phyloP scores from a whole-genome alignment of 768 basidiomycete genomes.

The Tulasnella sp. region DNA sequence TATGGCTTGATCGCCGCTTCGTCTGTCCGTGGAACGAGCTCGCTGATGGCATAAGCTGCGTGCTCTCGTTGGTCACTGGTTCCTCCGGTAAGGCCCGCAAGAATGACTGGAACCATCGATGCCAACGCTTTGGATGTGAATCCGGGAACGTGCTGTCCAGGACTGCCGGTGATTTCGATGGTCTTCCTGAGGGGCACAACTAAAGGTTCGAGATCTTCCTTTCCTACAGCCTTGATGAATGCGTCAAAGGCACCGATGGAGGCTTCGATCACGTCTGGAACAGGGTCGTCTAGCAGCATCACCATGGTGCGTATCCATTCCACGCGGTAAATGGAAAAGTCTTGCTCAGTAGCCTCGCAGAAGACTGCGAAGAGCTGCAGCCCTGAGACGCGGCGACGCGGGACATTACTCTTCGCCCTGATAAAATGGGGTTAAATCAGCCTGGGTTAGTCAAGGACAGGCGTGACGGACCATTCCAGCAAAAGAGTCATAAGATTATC shows the following conservation, averaged over 20 bases:
- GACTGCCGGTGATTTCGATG: slow-evolving; percentile 76
- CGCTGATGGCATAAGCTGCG: slow-evolving; percentile 93
- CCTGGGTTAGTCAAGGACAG: not conserved
- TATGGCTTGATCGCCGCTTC: slow-evolving; percentile 84
- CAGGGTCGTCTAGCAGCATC: slow-evolving; percentile 67
- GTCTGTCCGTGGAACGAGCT: slow-evolving; percentile 84
- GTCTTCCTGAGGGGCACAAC: slow-evolving; percentile 83
- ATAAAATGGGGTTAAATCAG: not conserved
- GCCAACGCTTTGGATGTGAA: slow-evolving; percentile 81
- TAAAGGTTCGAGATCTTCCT: slow-evolving; percentile 85
- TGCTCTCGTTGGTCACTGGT: slow-evolving; percentile 93
- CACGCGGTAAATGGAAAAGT: slow-evolving; percentile 74
- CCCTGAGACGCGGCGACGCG: slow-evolving; percentile 65
- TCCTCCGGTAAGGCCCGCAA: slow-evolving; percentile 87
- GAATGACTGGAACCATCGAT: slow-evolving; percentile 76
- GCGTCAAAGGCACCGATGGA: slow-evolving; percentile 77
- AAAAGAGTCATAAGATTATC: slow-evolving; percentile 84
- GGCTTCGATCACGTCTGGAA: slow-evolving; percentile 49
- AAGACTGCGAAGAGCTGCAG: slow-evolving; percentile 72
- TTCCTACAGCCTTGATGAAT: slow-evolving; percentile 83
- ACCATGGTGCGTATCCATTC: slow-evolving; percentile 94
- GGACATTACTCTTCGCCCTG: slow-evolving; percentile 74
- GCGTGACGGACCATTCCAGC: slow-evolving; percentile 65
- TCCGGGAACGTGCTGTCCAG: slow-evolving; percentile 71
- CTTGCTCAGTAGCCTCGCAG: slow-evolving; percentile 75